These are phyloP conservation scores for Cydonia oblonga DNA, from an alignment of 331 rosid genomes.

Conservation along the genomic window DNA sequence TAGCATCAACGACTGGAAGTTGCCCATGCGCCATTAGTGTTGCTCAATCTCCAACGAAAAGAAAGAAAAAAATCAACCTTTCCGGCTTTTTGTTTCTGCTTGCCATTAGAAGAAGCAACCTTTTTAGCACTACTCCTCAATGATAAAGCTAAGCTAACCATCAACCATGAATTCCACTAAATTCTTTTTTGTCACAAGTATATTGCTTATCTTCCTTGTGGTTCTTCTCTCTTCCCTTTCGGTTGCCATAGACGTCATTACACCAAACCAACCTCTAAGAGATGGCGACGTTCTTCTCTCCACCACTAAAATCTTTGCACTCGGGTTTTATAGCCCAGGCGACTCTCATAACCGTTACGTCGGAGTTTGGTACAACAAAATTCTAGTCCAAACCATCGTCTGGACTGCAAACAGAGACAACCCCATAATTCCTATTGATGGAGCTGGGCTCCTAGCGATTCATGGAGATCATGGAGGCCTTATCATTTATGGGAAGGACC, in stretches of 20 bases:
- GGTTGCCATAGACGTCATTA: neutral
- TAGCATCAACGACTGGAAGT: too few relatives aligned
- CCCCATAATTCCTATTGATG: too few relatives aligned
- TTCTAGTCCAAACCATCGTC: constrained; percentile 26
- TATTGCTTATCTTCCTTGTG: neutral
- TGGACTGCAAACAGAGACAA: too few relatives aligned
- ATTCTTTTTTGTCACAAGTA: too few relatives aligned
- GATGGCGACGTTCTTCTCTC: constrained; percentile 36
- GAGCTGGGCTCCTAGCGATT: too few relatives aligned
- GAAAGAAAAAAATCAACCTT: neutral
- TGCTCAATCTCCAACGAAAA: neutral
- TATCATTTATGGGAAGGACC: too few relatives aligned
- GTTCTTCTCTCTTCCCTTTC: neutral
- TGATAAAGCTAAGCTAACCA: too few relatives aligned
- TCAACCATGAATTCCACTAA: too few relatives aligned
- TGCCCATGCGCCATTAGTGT: neutral
- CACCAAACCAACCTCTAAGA: neutral
- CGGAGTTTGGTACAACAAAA: constrained; percentile 45
- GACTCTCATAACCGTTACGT: constrained; percentile 42
- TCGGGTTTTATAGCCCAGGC: constrained; percentile 45
- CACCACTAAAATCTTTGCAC: constrained; percentile 17
- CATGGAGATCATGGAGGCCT: too few relatives aligned
- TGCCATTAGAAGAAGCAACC: neutral
- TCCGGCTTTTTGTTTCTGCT: neutral
- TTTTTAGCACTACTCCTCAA: neutral